A percentile compares a stretch with the other conserved stretches of the same genome.
phyloP scores from a whole-genome alignment of 1,284 basidiomycete species.

The Irpex sp. region DNA sequence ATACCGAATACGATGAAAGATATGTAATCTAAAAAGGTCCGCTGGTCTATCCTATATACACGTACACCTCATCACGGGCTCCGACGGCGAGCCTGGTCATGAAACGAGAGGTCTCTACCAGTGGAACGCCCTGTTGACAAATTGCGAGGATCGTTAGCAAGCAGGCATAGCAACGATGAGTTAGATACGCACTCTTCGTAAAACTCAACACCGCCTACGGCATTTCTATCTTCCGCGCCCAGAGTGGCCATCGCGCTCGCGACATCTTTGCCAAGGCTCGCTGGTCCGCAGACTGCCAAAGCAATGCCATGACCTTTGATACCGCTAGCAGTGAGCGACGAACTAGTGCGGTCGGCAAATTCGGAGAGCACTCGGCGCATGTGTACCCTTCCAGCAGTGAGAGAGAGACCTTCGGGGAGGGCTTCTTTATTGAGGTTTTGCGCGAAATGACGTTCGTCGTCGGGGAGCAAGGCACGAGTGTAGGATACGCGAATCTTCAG shows the following conservation, averaged over 20 bases:
- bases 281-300: constrained; percentile 66
- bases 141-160: neutral
- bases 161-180: neutral
- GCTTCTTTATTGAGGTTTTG: constrained; percentile 15
- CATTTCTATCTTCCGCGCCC: constrained; percentile 42
- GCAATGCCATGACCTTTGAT: constrained; percentile 36
- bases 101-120: neutral
- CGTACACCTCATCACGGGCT: too few relatives aligned
- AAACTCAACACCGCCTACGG: constrained; percentile 66
- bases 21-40: too few relatives aligned
- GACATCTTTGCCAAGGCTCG: constrained; percentile 49
- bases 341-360: constrained; percentile 42
- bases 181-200: constrained; percentile 53
- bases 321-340: constrained; percentile 12
- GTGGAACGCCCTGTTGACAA: neutral
- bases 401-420: constrained; percentile 39
- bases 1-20: too few relatives aligned
- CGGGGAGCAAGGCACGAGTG: constrained; percentile 39
- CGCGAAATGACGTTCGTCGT: neutral
- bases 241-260: constrained; percentile 44
- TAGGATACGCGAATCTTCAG: constrained; percentile 57
- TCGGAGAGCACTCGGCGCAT: constrained; percentile 37
- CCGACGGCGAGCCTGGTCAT: too few relatives aligned
- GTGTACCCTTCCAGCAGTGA: constrained; percentile 48
- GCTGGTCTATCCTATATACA: too few relatives aligned